Conservation (phyloP, 2,329 filamentous ascomycete species). For the Pseudogymnoascus sp. region DNA sequence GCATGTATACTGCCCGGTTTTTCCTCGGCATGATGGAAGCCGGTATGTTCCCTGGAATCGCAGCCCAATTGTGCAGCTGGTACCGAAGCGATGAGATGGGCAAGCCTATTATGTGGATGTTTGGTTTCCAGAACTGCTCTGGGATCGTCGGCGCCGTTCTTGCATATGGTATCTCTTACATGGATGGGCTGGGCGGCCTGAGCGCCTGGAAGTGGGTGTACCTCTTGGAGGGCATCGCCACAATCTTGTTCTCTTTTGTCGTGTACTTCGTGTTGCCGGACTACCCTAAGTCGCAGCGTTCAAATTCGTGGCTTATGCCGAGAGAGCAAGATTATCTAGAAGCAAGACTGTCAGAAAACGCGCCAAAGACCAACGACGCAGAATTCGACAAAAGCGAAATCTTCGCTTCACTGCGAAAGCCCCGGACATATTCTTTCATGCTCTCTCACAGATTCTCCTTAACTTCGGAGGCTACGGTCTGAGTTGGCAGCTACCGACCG, state of each 20-base stretch:
- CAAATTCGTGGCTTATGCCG: slow-evolving; percentile 29
- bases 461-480: slow-evolving; percentile 35
- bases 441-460: slow-evolving; percentile 29
- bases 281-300: slow-evolving; percentile 34
- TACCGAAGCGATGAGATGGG: slow-evolving; percentile 38
- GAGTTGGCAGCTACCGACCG: slow-evolving; percentile 34
- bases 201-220: slow-evolving; percentile 51
- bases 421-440: slow-evolving; percentile 31
- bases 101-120: slow-evolving; percentile 36
- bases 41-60: slow-evolving; percentile 34
- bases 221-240: slow-evolving; percentile 35
- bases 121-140: slow-evolving; percentile 30
- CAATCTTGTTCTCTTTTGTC: slow-evolving; percentile 32
- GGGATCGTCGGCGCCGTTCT: slow-evolving; percentile 36
- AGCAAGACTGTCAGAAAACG: slow-evolving; percentile 30
- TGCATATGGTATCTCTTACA: slow-evolving; percentile 39
- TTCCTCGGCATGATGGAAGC: slow-evolving; percentile 35
- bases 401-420: slow-evolving; percentile 28
- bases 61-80: slow-evolving; percentile 36
- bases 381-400: slow-evolving; percentile 31
- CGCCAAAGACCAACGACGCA: slow-evolving; percentile 30
- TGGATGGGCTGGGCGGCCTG: slow-evolving; percentile 36
- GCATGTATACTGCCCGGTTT: slow-evolving; percentile 32
- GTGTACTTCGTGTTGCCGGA: slow-evolving; percentile 35
- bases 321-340: slow-evolving; percentile 35